phyloP scores from a whole-genome alignment of 441 rosid species.

The Pelargonium myrrhifolium region DNA sequence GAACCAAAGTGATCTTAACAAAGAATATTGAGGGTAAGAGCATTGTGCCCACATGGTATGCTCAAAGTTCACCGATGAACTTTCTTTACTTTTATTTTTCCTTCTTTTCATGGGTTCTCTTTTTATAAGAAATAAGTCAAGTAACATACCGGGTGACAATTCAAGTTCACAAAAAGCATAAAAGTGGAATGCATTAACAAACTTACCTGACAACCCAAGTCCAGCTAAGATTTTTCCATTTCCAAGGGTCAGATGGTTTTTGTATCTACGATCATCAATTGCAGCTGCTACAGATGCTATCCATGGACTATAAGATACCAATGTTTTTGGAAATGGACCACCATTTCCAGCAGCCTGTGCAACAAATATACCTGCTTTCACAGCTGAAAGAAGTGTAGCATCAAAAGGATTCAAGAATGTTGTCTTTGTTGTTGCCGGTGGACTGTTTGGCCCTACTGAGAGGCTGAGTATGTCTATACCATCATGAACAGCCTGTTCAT shows the following conservation, averaged over 20 bases:
- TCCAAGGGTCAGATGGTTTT: constrained; percentile 23
- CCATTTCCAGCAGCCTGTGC: constrained; percentile 98
- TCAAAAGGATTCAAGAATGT: constrained; percentile 26
- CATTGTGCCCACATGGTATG: background rate
- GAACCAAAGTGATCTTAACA: background rate
- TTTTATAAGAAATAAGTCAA: background rate
- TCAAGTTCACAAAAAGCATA: background rate
- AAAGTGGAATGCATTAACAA: background rate
- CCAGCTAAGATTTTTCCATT: constrained; percentile 28
- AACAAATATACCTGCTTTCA: constrained; percentile 93
- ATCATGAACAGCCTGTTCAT: constrained; percentile 87
- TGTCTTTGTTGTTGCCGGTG: constrained; percentile 63
- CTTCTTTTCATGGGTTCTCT: background rate
- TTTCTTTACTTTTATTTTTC: background rate
- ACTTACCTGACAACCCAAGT: constrained; percentile 36
- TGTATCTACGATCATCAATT: constrained; percentile 24
- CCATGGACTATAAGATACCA: constrained; percentile 98
- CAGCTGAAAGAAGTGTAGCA: constrained; percentile 82
- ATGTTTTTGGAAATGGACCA: constrained; percentile 92
- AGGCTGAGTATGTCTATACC: constrained; percentile 96
- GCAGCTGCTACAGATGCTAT: constrained; percentile 30
- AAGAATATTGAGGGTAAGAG: background rate
- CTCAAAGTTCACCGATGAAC: background rate
- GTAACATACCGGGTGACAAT: background rate
- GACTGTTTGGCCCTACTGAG: constrained; percentile 95